Base-by-base conservation (phyloP, 2,329 filamentous ascomycete genomes). In the Aspergillus terreus region DNA sequence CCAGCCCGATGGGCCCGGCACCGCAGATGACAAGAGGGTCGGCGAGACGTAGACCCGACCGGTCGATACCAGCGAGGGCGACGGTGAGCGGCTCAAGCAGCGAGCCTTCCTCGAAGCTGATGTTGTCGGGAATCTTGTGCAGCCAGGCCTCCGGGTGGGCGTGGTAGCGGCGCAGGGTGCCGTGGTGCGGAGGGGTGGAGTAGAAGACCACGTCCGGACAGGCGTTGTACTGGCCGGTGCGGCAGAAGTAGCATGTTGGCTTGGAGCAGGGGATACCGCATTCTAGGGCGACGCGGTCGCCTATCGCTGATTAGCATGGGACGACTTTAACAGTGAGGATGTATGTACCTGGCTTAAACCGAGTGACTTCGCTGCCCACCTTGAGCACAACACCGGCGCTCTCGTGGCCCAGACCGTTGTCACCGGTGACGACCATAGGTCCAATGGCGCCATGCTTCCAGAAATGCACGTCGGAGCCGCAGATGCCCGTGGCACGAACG, bases 371-470 rank as follows among this genome's bases (percentile, higher is more conserved):
- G 15, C 55, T 49, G 2, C 58, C 58, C 1, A 60, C 58, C 17
- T 55, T 32, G 4, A 58, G 14, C 3, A 60, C 52, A 1, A 60
- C 47, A 1, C 58, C 58, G 7, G 58, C 56, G 46, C 58, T 60
- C 35, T 60, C 58, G 36, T 60, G 58, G 5, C 58, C 58, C 3
- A 60, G 46, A 2, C 58, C 58, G n/a, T 58, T 60, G 40, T 60
- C 58, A 0, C 54, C 56, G 1, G 52, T 60, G 14, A 60, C 58
- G 7, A 60, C 38, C 54, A 58, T 58, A 1, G 49, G 50, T 1
- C 58, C 56, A 3, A 60, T 58, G 9, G 50, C 50, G 12, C 58
- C 58, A 32, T 58, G 58, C 38, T 60, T 57, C 58, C 58, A 60
- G 46, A 58, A 60, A 33, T 60, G 56, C 4, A 58, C 54, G 19